A percentile compares a stretch with the other conserved stretches of the same genome.
Conservation (phyloP, 2,329 filamentous ascomycete genomes). For the Hypoxylon sp. region DNA sequence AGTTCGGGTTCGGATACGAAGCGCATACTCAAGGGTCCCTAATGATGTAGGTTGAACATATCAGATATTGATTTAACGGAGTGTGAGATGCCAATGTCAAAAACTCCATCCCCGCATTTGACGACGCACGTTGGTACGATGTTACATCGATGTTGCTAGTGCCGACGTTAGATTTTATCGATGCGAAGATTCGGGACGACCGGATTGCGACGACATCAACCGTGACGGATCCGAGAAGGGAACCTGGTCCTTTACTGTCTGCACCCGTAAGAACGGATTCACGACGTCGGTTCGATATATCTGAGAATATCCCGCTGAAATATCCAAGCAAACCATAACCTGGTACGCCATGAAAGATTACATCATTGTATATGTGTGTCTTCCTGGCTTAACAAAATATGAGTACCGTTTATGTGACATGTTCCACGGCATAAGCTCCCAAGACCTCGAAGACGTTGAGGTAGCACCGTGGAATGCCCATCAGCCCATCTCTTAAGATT, state of each 20-base stretch:
- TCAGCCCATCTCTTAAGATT: constrained; percentile 24
- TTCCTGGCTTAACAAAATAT: constrained; percentile 4
- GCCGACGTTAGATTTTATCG: constrained; percentile 10
- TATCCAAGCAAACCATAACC: constrained; percentile 3
- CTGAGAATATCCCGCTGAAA: not conserved
- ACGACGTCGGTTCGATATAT: too few species aligned
- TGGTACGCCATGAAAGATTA: not conserved
- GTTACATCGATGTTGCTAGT: too few species aligned
- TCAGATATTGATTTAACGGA: constrained; percentile 19
- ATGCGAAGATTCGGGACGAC: constrained; percentile 2
- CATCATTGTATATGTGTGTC: not conserved
- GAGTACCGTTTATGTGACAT: constrained; percentile 8
- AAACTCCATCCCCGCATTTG: constrained; percentile 21
- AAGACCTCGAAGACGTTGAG: constrained; percentile 3
- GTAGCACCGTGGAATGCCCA: constrained; percentile 16
- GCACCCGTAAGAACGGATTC: too few species aligned
- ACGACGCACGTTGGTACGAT: constrained; percentile 5
- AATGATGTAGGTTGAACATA: constrained; percentile 4
- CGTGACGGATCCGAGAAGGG: too few species aligned
- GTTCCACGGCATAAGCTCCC: constrained; percentile 27
- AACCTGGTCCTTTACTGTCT: too few species aligned
- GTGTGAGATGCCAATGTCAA: not conserved
- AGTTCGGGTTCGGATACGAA: constrained; percentile 2
- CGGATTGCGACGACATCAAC: constrained; percentile 1
- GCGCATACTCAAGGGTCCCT: constrained; percentile 2